Conservation (phyloP, 805 yeast genomes). For the Starmerella kuoi region DNA sequence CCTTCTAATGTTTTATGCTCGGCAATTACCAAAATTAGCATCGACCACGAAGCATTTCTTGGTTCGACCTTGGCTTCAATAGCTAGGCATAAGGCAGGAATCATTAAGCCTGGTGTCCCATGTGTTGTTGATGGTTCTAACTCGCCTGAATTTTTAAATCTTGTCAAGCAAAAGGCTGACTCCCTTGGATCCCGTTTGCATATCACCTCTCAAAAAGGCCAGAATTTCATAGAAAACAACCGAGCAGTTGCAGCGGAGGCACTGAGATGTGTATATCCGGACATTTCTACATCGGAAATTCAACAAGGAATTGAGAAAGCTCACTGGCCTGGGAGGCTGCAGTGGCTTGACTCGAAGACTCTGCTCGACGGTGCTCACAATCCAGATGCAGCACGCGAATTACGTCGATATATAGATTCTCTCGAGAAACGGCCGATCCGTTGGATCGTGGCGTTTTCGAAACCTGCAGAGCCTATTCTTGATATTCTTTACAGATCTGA, state of each 20-base stretch:
- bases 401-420: constrained; percentile 42
- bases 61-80: constrained; percentile 57
- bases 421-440: constrained; percentile 30
- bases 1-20: constrained; percentile 41
- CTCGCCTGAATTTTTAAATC: constrained; percentile 35
- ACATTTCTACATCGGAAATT: constrained; percentile 25
- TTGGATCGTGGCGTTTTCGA: constrained; percentile 73
- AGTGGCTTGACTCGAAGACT: constrained; percentile 33
- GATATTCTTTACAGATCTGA: constrained; percentile 36
- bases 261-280: constrained; percentile 1
- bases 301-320: constrained; percentile 43
- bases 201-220: not conserved
- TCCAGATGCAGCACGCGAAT: constrained; percentile 65
- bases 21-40: constrained; percentile 72
- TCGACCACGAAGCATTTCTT: constrained; percentile 70
- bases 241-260: constrained; percentile 8
- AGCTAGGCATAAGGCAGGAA: constrained; percentile 78
- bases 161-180: constrained; percentile 7
- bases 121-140: constrained; percentile 67
- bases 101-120: constrained; percentile 49
- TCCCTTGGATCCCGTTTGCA: constrained; percentile 4
- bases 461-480: constrained; percentile 39
- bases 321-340: constrained; percentile 82
- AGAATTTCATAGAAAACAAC: constrained; percentile 1
- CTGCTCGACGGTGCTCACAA: constrained; percentile 92